Evolutionary conservation across 805 yeast genomes (phyloP).

Genomic region (Yamadazyma philogaea): DNA sequence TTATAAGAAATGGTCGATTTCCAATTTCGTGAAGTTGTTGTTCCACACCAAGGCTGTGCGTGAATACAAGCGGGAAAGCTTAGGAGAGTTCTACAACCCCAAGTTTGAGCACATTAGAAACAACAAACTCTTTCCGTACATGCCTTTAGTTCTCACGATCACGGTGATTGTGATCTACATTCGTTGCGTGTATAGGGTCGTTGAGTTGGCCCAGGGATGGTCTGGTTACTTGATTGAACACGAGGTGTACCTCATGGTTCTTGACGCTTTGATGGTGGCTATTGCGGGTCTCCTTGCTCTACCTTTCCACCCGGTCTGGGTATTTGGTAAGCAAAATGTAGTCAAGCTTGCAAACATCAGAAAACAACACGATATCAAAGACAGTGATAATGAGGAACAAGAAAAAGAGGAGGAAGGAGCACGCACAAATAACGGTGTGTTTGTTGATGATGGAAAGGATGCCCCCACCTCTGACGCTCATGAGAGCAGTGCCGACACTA

Average conservation of each 20-base stretch:
- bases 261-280: conserved; percentile 39
- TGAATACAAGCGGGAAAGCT: conserved; percentile 19
- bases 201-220: conserved; percentile 39
- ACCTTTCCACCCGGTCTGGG: conserved; percentile 40
- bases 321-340: conserved; percentile 28
- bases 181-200: conserved; percentile 38
- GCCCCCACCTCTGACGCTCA: neutral
- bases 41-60: conserved; percentile 24
- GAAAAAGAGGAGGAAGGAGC: neutral
- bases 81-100: conserved; percentile 31
- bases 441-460: neutral
- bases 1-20: conserved; percentile 19
- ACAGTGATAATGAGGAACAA: neutral
- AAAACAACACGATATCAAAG: conserved; percentile 20
- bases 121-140: conserved; percentile 26
- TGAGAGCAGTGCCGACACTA: neutral
- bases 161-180: conserved; percentile 34
- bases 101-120: conserved; percentile 22
- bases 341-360: conserved; percentile 27
- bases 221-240: conserved; percentile 33
- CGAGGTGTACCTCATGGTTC: conserved; percentile 36
- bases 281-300: conserved; percentile 33
- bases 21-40: conserved; percentile 28
- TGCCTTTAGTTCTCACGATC: conserved; percentile 32
- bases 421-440: neutral